phyloP scores from a whole-genome alignment of 495 filamentous ascomycete genomes.

The Neurospora sp. region DNA sequence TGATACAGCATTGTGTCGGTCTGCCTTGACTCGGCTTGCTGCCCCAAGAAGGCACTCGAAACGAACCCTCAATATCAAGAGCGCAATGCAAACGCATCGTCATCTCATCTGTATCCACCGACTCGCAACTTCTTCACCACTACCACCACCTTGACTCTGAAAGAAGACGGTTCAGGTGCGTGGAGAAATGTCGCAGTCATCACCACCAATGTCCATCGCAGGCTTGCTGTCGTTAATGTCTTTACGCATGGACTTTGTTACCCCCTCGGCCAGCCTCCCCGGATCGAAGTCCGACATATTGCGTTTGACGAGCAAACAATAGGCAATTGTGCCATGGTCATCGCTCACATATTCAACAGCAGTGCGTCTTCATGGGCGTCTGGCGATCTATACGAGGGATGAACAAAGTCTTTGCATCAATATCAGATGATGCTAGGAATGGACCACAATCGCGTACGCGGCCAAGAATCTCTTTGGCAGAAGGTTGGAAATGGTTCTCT shows the following conservation, averaged over 20 bases:
- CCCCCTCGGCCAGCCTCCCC: background rate
- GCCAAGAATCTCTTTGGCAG: background rate
- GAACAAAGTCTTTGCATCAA: background rate
- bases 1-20: background rate
- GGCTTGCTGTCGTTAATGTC: background rate
- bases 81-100: background rate
- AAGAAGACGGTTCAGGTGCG: background rate
- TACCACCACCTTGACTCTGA: background rate
- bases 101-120: background rate
- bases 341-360: background rate
- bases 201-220: background rate
- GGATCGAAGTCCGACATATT: background rate
- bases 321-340: background rate
- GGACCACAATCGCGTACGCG: background rate
- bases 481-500: background rate
- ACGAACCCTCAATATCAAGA: background rate
- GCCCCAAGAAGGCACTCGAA: background rate
- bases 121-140: background rate
- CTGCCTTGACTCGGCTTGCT: background rate
- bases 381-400: background rate
- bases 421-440: background rate
- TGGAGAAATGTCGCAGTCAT: background rate
- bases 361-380: background rate
- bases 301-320: background rate
- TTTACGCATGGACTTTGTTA: background rate